Evolutionary conservation across 2,329 filamentous ascomycete genomes (phyloP), one percentile per base, ranked within the genome.

Genomic region (Pyricularia pennisetigena): DNA sequence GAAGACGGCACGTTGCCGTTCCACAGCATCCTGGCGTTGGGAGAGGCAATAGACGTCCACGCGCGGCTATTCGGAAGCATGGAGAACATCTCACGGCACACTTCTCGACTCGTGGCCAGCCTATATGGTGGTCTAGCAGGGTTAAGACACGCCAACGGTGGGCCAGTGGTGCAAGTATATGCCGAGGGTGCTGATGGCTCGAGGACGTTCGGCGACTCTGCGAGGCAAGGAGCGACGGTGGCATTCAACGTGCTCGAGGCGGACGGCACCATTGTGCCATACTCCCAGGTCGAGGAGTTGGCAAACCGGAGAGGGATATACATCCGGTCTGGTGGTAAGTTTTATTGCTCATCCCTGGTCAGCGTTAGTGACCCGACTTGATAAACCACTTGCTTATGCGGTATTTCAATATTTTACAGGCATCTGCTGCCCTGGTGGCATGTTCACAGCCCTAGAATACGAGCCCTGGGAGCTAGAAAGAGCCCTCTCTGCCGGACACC

Each of bases 1-100:
- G 89, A 91, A 73, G 89, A 91, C 71, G 88, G 88, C 0, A 91
- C 88, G 1, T 77, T 88, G 10, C 85, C 88, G 1, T 89, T 89
- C 71, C 88, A 89, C 73, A 87, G 79, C 69, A 89, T 90, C 69
- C 78, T 90, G 67, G 88, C 88, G 0, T 78, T 90, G 24, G 84
- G 83, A 3, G 81, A 86, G 69, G 87, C 87, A 2, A 84, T 90
- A 32, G 81, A 83, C 49, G 82, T 83, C 0, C 86, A 90, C 74
- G 73, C 76, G 41, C 78, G 80, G 32, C 75, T 90, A 3, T 90
- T 85, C 72, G 82, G 82, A 1, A 83, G 82, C 4, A 87, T 90
- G 82, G 77, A 79, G n/a, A 79, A 80, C 68, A 81, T 90, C 67
- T 87, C 87, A 3, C 77, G 80, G 16, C 86, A 90, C 74, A 86